Conservation (phyloP, 2,329 filamentous ascomycete genomes). For the Talaromyces sp. region DNA sequence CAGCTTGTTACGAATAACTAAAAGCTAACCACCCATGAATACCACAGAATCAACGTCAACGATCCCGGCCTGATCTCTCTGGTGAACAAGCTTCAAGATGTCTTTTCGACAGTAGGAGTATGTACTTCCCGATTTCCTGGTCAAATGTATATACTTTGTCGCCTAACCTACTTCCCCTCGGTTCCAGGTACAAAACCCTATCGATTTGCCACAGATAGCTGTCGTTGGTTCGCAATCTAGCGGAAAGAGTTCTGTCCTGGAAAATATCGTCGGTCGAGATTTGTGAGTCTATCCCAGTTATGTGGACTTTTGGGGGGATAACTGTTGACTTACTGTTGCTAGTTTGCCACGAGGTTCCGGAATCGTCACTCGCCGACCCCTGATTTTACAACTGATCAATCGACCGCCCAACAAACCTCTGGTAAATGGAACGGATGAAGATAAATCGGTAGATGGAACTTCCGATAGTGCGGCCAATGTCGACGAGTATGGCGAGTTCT, state of each 20-base stretch:
- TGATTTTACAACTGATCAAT: conserved; percentile 98
- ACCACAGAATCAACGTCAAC: conserved; percentile 63
- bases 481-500: conserved; percentile 98
- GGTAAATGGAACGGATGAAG: conserved; percentile 65
- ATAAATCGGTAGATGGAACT: conserved; percentile 54
- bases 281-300: conserved; percentile 63
- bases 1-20: conserved; percentile 10
- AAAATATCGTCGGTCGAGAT: conserved; percentile 97
- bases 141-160: background rate
- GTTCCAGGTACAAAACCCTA: conserved; percentile 85
- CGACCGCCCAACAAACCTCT: conserved; percentile 60
- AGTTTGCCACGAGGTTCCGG: conserved; percentile 95
- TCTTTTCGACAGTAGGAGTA: conserved; percentile 92
- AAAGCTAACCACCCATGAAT: background rate
- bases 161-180: conserved; percentile 18
- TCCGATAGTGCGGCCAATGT: conserved; percentile 83
- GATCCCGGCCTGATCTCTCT: conserved; percentile 68
- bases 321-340: conserved; percentile 11
- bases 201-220: conserved; percentile 96
- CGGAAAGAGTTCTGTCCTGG: conserved; percentile 97
- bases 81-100: conserved; percentile 99
- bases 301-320: conserved; percentile 15
- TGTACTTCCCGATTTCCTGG: conserved; percentile 28
- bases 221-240: conserved; percentile 98
- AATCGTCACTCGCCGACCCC: conserved; percentile 92